phyloP scores from a whole-genome alignment of 192 early-diverging fungal genomes.

The Backusella parvicylindrica region DNA sequence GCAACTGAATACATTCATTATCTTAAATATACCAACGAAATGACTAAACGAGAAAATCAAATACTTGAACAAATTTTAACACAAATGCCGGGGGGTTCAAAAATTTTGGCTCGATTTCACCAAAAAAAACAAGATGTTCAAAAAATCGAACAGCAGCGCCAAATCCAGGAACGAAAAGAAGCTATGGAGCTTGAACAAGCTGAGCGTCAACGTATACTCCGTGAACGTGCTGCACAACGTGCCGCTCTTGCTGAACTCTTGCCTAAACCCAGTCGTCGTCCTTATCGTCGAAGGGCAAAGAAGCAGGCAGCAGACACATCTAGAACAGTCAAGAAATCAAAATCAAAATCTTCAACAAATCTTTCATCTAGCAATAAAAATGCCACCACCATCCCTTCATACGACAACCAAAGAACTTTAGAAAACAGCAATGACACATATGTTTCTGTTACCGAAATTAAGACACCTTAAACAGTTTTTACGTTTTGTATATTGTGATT shows the following conservation, averaged over 20 bases:
- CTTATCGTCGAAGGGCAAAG: slow-evolving; percentile 10
- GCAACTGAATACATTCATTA: slow-evolving; percentile 87
- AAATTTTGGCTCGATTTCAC: slow-evolving; percentile 23
- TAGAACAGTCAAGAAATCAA: not conserved
- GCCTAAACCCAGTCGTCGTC: not conserved
- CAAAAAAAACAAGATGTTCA: not conserved
- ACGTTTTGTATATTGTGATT: slow-evolving; percentile 36
- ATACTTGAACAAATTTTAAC: slow-evolving; percentile 37
- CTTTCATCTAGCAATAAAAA: not conserved
- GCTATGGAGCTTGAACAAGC: slow-evolving; percentile 1
- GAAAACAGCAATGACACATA: not conserved
- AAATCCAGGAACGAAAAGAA: slow-evolving; percentile 10
- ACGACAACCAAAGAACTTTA: not conserved
- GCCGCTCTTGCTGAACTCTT: slow-evolving; percentile 21
- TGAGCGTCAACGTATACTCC: slow-evolving; percentile 18
- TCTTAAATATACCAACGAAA: slow-evolving; percentile 41
- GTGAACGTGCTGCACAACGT: slow-evolving; percentile 22
- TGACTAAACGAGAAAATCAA: slow-evolving; percentile 41
- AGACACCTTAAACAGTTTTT: slow-evolving; percentile 20
- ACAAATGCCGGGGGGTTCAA: slow-evolving; percentile 42
- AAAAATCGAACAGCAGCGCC: slow-evolving; percentile 10
- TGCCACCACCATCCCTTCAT: not conserved
- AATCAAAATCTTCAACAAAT: not conserved
- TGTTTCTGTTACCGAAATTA: not conserved
- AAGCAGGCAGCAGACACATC: not conserved